Base-by-base conservation (phyloP, 352 stramenopile genomes). In the Globisporangium canariense region DNA sequence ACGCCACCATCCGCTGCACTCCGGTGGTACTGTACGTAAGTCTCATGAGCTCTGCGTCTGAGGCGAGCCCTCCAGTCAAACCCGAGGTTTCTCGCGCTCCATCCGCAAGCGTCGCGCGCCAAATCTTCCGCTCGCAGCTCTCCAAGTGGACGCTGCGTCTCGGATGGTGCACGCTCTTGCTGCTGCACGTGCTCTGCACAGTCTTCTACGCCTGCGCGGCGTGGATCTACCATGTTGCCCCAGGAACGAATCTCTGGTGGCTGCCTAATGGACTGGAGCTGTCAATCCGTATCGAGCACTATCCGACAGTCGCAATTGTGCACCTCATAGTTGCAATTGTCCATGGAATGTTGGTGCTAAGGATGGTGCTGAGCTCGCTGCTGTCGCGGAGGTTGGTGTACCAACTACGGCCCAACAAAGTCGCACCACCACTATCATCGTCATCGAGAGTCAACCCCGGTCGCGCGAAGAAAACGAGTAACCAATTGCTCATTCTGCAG, bases 51-150 rank as follows among this genome's bases (percentile, higher is more conserved):
- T 56, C 50, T 28, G 7, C 16, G 14, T n/a, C 40, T n/a, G 13
- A 16, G 50, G 22, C 7, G 14, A 56, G 25, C 25, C 30, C 9
- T n/a, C 14, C 14, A 4, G 9, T 13, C 1, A 56, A 20, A 10
- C 25, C 14, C 30, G 25, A 32, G 14, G 0, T 40, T 3, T 32
- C 50, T 7, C 18, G 25, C 2, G 50, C 3, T 38, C 14, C 25
- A 18, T 56, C 50, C 14, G 22, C 20, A 2, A 56, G 58, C 20
- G 7, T 56, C 10, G 45, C 28, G 43, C 58, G 46, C n/a, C 58
- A 34, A 45, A 63, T 56, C 45, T 63, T 63, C 34, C 58, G 30
- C 30, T 22, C 58, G 16, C 34, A 41, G 18, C 58, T 63, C 58
- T 47, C 58, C 18, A 25, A 32, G 18, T 63, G 57, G 58, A 38